Evolutionary conservation across 2,329 filamentous ascomycete genomes (phyloP), one percentile per base, ranked within the genome.

Genomic region (Penicillium sp.): DNA sequence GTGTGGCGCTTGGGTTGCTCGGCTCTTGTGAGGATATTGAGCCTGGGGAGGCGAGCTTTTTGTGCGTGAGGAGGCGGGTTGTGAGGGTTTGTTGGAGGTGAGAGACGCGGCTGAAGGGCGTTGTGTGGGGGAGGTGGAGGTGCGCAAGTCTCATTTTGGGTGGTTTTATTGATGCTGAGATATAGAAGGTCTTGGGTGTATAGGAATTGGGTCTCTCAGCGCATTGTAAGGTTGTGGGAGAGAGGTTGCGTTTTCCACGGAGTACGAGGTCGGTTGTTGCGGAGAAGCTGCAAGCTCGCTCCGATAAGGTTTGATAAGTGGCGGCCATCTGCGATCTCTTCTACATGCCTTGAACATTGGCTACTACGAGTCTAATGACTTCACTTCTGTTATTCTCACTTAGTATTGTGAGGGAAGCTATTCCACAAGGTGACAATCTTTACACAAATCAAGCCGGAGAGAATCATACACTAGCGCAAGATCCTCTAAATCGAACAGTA

Each of bases 21-120:
- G 63, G 57, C 40, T 62, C 58, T 43, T 58, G 53, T 29, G 61
- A 60, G 45, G 52, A 54, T 31, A 57, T 32, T 43, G 49, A 55
- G 43, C 48, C 49, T 35, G 53, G 50, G n/a, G 60, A 57, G 45
- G 68, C 61, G 17, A 71, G 64, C 41, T 74, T 74, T 66, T 87
- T 87, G 66, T 81, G 74, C 26, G 77, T 69, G 41, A 88, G 79
- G 52, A 84, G 76, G 32, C 72, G 72, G 19, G 69, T 63, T 48
- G 81, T 79, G 50, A 84, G 72, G 39, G 66, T 65, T 56, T 78
- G 71, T 71, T 86, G 83, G 48, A 85, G 67, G 24, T 59, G 57
- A 35, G 79, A 72, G 48, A 80, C 80, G 21, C 72, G 72, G 13
- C 67, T 61, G 62, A 85, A 85, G 39, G 76, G 70, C 10, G 76